phyloP scores from a whole-genome alignment of 352 stramenopile genomes.

The Stramenopiles sp. region DNA sequence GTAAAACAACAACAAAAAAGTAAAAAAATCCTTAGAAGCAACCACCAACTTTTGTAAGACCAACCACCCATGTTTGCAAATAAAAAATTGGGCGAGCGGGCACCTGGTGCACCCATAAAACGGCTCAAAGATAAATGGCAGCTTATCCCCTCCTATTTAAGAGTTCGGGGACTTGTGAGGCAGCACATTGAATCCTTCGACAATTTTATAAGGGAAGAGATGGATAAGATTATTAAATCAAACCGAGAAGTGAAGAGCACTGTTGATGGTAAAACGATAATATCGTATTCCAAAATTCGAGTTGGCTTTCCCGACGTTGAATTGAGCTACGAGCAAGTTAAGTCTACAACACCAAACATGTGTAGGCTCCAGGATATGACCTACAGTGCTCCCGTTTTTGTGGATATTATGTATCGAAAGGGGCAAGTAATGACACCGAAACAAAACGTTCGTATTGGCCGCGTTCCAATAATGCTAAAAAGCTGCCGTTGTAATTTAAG shows the following conservation, averaged over 20 bases:
- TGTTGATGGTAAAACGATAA: background rate
- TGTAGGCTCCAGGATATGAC: slow-evolving; percentile 94
- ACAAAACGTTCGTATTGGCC: slow-evolving; percentile 75
- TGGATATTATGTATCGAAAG: slow-evolving; percentile 91
- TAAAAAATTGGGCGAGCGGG: background rate
- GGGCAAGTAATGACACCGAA: slow-evolving; percentile 95
- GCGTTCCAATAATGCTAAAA: slow-evolving; percentile 95
- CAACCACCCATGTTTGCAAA: background rate
- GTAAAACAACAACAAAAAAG: too few relatives aligned
- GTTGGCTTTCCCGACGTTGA: slow-evolving; percentile 7
- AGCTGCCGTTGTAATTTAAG: slow-evolving; percentile 83
- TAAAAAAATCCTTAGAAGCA: too few relatives aligned
- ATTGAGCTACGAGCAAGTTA: background rate
- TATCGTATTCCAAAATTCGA: background rate
- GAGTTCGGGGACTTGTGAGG: slow-evolving; percentile 59
- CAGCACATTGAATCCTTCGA: slow-evolving; percentile 99
- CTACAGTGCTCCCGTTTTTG: slow-evolving; percentile 94
- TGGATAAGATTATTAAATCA: slow-evolving; percentile 92
- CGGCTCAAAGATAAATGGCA: background rate
- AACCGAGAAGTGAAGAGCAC: slow-evolving; percentile 30
- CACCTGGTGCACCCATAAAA: slow-evolving; percentile 1
- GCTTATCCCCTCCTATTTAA: background rate
- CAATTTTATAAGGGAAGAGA: slow-evolving; percentile 95
- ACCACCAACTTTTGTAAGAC: background rate
- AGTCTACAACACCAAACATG: slow-evolving; percentile 63